Base-by-base conservation (phyloP, 108 stramenopile species). In the Epithemia pelagica region DNA sequence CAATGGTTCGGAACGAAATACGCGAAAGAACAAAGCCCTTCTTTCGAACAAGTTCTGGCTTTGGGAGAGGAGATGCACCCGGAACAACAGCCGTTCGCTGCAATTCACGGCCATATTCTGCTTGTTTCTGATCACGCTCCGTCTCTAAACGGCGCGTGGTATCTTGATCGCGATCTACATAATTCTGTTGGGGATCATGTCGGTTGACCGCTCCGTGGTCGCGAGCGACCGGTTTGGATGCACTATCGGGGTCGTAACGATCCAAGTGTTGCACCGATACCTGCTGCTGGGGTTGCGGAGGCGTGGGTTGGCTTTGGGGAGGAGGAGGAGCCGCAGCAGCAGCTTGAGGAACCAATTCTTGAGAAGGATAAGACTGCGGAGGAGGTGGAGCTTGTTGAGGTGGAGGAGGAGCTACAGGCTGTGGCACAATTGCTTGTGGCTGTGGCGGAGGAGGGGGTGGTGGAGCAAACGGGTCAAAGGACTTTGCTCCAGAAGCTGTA, bases 1-100 rank as follows among this genome's bases (percentile, higher is more conserved):
- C 67, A 64, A 95, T 89, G 7, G 94, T 95, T 3, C 94, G 85
- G 64, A 91, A 90, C 27, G 89, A 88, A 61, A 91, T 95, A 25
- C 94, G 78, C 2, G 88, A 80, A 27, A 95, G 65, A 31, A 91
- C 86, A 54, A 77, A 91, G 2, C 94, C 94, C n/a, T 74, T 70
- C 59, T 87, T 86, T 15, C 70, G 67, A 51, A 94, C 86, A 23
- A 84, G 66, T 27, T 81, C 76, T 7, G 76, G 75, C 76, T 81
- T 73, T 54, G 92, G 92, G 1, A 94, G 79, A 21, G 87, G 78
- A 3, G 89, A 84, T 1, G 84, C 73, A 3, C 72, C 70, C 20
- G 79, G 72, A 7, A 58, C 66, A 27, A 73, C 74, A 18, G 83
- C 73, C 52, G 78, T 67, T 64, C 60, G 62, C 0, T 87, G 59